These are phyloP conservation scores for Pascua guehoae DNA, from an alignment of 1,284 basidiomycete species.

Conservation along the genomic window DNA sequence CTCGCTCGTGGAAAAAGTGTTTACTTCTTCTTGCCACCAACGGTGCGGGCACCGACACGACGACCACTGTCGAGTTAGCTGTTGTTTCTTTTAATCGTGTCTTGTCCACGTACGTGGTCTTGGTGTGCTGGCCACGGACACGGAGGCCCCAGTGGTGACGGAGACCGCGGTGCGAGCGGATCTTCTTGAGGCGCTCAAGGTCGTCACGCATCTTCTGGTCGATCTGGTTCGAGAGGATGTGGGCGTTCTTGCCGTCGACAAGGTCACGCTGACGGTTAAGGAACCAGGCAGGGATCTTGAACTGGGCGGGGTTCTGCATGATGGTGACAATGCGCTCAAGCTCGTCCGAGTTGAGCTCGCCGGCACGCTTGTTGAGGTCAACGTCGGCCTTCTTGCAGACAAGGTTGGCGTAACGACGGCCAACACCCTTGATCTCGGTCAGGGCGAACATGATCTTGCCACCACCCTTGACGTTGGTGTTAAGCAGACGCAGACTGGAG, in stretches of 20 bases:
- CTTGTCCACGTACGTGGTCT: slow-evolving; percentile 68
- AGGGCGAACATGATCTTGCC: slow-evolving; percentile 96
- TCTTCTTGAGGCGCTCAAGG: slow-evolving; percentile 98
- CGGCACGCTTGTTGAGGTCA: slow-evolving; percentile 94
- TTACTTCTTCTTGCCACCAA: slow-evolving; percentile 29
- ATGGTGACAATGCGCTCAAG: slow-evolving; percentile 99
- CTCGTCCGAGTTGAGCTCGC: slow-evolving; percentile 93
- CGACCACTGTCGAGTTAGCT: slow-evolving; percentile 13
- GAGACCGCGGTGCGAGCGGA: slow-evolving; percentile 96
- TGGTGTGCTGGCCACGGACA: slow-evolving; percentile 97
- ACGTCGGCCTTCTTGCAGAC: slow-evolving; percentile 99
- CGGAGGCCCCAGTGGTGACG: slow-evolving; percentile 96
- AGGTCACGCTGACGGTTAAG: slow-evolving; percentile 99
- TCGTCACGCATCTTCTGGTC: slow-evolving; percentile 99
- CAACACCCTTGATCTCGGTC: slow-evolving; percentile 99
- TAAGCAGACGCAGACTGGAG: slow-evolving; percentile 90
- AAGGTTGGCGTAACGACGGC: slow-evolving; percentile 96
- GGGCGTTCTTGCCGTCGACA: slow-evolving; percentile 92
- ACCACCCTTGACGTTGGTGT: slow-evolving; percentile 96
- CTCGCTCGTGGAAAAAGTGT: slow-evolving; percentile 3
- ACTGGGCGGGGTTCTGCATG: slow-evolving; percentile 98
- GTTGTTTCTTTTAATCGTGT: background rate
- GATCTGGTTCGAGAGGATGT: slow-evolving; percentile 94
- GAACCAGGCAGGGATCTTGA: slow-evolving; percentile 99
- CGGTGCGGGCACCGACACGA: slow-evolving; percentile 24